Percentiles rank a stretch among this genome's conserved stretches.
phyloP scores from a whole-genome alignment of 2,329 filamentous ascomycete genomes.

The Diaporthe velutina region DNA sequence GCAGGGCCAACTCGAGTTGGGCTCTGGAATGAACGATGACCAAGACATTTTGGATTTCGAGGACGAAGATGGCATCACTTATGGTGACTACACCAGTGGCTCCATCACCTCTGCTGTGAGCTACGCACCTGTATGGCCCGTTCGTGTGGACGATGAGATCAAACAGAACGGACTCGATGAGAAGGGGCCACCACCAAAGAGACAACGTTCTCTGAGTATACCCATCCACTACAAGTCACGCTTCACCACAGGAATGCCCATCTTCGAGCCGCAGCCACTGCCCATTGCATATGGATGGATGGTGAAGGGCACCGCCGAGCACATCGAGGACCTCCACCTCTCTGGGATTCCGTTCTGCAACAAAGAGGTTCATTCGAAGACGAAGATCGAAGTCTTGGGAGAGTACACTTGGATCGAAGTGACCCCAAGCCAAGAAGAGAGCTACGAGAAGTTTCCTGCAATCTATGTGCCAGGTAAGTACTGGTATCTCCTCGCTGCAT shows the following conservation, averaged over 20 bases:
- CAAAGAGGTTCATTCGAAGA: neutral
- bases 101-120: neutral
- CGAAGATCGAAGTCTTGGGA: constrained; percentile 20
- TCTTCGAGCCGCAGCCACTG: neutral
- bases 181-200: neutral
- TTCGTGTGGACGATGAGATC: no score
- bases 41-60: neutral
- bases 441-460: constrained; percentile 8
- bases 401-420: constrained; percentile 38
- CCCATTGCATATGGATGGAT: constrained; percentile 29
- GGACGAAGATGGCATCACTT: neutral
- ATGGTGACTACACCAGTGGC: neutral
- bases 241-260: neutral
- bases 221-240: neutral
- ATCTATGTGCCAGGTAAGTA: constrained; percentile 34
- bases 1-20: neutral
- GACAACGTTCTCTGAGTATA: constrained; percentile 4
- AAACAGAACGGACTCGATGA: fast-evolving
- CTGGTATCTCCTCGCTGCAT: neutral
- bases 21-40: neutral
- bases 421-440: constrained; percentile 31
- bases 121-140: neutral
- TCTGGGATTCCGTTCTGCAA: neutral
- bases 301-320: constrained; percentile 30
- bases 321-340: constrained; percentile 26